Evolutionary conservation across 139 green algal species (phyloP), one percentile per base, ranked within the genome.

Genomic region (Limnomonas spitsbergensis): DNA sequence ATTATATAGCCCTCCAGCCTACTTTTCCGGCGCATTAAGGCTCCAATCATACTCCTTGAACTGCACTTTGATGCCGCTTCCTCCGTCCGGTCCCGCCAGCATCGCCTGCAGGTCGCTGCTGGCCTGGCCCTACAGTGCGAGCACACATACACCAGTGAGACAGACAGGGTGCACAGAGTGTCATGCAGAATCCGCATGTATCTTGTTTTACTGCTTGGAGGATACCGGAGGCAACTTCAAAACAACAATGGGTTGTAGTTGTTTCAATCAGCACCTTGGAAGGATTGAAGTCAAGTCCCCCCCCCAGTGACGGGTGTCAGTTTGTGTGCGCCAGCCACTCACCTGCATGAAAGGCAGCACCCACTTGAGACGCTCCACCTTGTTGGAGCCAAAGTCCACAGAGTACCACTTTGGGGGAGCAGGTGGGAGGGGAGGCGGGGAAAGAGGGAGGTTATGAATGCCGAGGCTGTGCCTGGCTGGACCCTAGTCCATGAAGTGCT

Each of bases 371-470:
- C 90, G 78, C 56, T 91, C 78, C 27, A 68, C 53, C 38, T 89
- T 81, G 76, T 76, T 81, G 1, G 75, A 7, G 3, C 87, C 92
- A 88, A 97, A 97, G 85, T 97, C 93, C 0, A 74, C 34, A 3
- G 79, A 88, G 70, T 97, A 97, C 93, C 93, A 97, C 73, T 89
- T 66, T 53, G 27, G 24, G 27, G 3, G 27, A 7, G 27, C 54
- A 69, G 54, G 24, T 6, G 24, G 3, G 54, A 20, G 9, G 6
- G 42, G 42, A 20, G 32, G 32, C 24, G 54, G 32, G 14, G 54
- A 6, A 27, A 37, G 3, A 26, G 54, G 29, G 54, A 69, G 7
- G 54, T 6, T 9, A 37, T n/a, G n/a, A n/a, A n/a, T n/a, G n/a
- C n/a, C n/a, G n/a, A n/a, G n/a, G n/a, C n/a, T n/a, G n/a, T n/a